Evolutionary conservation across 768 basidiomycete species (phyloP), one percentile per base, ranked within the genome.

Genomic region (Leccinellum rugosiceps): DNA sequence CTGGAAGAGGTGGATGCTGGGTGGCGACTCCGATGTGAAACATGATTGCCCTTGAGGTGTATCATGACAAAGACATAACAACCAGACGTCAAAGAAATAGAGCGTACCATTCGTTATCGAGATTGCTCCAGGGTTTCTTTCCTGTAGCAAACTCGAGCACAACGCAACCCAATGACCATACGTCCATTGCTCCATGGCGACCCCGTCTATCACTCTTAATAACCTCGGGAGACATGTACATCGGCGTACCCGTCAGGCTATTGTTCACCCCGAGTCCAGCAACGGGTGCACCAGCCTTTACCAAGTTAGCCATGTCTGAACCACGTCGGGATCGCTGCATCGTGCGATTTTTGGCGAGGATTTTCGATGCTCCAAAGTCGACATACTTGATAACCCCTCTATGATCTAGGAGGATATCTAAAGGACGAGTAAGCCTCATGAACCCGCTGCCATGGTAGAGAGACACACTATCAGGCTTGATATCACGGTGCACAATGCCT

Each of bases 211-310:
- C 93, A 65, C 90, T 97, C 76, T 96, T 92, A 77, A 99, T 98
- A 53, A 97, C 86, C 70, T 99, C 97, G 2, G 97, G 97, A 6
- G 95, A 97, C 93, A 99, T 98, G 73, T 99, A 98, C 96, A 98
- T 98, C 0, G 97, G 97, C 13, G 97, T 99, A 17, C 94, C 96
- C 1, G 95, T 97, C 32, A 99, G 76, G 63, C 90, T 91, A 74
- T 94, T 94, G 69, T 87, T 86, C 74, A 87, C 78, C 31, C 80
- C 83, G 25, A 80, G 69, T 6, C 77, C 73, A 45, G 65, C 71
- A 14, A 70, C 63, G 15, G 69, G 58, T 32, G 77, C 64, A 68
- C 80, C 61, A 53, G 58, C 74, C 58, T 61, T 75, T 69, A 64
- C 57, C 1, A 68, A 43, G n/a, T 60, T 63, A 21, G 66, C 65